A percentile compares a stretch with the other conserved stretches of the same genome.
These are phyloP conservation scores for Zalaria sp. DNA, from an alignment of 2,329 filamentous ascomycete genomes.

Conservation along the genomic window DNA sequence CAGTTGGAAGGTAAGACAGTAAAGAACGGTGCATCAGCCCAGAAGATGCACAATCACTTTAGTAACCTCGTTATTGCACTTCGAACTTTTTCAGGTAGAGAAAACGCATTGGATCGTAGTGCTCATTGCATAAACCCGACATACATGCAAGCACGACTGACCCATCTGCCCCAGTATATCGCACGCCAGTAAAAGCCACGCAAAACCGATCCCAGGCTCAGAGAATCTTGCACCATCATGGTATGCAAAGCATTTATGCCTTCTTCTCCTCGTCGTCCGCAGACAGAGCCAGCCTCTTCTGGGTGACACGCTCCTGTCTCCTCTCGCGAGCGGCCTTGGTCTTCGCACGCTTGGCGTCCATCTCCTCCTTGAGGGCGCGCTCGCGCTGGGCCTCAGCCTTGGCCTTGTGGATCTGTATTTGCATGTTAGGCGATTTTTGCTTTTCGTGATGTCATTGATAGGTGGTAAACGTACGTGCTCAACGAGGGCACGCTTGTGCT, in stretches of 20 bases:
- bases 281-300: constrained; percentile 79
- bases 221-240: constrained; percentile 1
- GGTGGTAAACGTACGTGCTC: constrained; percentile 76
- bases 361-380: constrained; percentile 86
- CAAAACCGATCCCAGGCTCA: constrained; percentile 2
- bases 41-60: no score
- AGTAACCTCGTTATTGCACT: no score
- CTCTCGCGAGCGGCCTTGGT: constrained; percentile 99
- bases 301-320: constrained; percentile 79
- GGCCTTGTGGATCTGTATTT: constrained; percentile 86
- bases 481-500: constrained; percentile 99
- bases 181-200: constrained; percentile 6
- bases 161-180: constrained; percentile 5
- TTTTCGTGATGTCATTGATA: constrained; percentile 3
- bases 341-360: constrained; percentile 82
- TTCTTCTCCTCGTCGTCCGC: constrained; percentile 47
- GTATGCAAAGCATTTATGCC: constrained; percentile 5
- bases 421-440: constrained; percentile 7
- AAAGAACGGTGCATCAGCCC: no score
- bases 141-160: constrained; percentile 6
- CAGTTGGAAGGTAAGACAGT: no score
- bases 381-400: constrained; percentile 99
- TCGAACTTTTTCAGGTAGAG: not conserved
- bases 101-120: constrained; percentile 6
- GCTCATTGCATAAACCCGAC: constrained; percentile 7